These are phyloP conservation scores for Alternaria consortialis DNA, from an alignment of 2,329 filamentous ascomycete species.

Conservation along the genomic window DNA sequence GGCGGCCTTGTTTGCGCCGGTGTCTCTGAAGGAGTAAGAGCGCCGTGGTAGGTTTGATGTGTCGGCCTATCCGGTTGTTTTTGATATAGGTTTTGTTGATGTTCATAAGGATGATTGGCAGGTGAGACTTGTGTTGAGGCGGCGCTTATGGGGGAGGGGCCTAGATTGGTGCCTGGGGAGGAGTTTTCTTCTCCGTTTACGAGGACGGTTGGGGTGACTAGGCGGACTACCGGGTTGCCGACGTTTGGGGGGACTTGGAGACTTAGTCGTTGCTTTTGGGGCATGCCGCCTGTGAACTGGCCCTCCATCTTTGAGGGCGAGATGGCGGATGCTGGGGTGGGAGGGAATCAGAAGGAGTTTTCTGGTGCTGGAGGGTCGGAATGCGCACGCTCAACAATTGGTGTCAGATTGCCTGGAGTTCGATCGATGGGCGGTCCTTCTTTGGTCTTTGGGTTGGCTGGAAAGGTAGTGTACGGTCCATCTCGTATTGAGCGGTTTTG, in stretches of 20 bases:
- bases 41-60: constrained; percentile 33
- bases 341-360: constrained; percentile 51
- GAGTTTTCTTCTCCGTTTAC: constrained; percentile 60
- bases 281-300: constrained; percentile 27
- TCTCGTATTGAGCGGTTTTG: constrained; percentile 73
- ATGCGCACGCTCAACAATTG: constrained; percentile 56
- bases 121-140: constrained; percentile 30
- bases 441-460: constrained; percentile 65
- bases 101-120: constrained; percentile 28
- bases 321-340: constrained; percentile 51
- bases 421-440: constrained; percentile 58
- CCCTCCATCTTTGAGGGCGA: constrained; percentile 40
- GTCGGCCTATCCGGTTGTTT: constrained; percentile 29
- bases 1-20: constrained; percentile 33
- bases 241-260: constrained; percentile 70
- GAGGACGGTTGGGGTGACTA: constrained; percentile 67
- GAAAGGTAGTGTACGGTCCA: constrained; percentile 74
- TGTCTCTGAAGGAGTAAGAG: constrained; percentile 44
- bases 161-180: constrained; percentile 33
- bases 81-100: constrained; percentile 18
- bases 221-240: constrained; percentile 65
- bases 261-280: constrained; percentile 62
- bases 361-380: constrained; percentile 49
- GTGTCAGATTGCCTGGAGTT: constrained; percentile 53
- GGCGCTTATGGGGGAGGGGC: constrained; percentile 35